Base-by-base conservation (phyloP, 2,329 filamentous ascomycete genomes). In the Pleurostoma richardsiae region DNA sequence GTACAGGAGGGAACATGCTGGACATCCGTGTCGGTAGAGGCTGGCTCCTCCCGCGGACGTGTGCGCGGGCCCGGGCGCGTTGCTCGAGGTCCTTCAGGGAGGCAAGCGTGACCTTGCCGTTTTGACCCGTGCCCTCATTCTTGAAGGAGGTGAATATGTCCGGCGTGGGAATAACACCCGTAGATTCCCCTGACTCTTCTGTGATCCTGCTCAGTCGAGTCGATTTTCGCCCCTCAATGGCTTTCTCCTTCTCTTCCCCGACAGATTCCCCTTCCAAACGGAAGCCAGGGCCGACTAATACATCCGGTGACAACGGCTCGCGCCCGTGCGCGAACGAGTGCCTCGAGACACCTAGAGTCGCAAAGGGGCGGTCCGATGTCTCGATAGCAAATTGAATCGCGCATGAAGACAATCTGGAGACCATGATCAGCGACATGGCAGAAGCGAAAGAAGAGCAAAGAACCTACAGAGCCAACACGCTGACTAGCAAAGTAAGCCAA, bases 351-450 rank as follows among this genome's bases (percentile, higher is more conserved):
- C 41, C 28, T 5, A 27, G 42, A n/a, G 49, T 49, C 7, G 43
- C 49, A 26, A 51, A 51, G 19, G 49, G 49, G 3, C 44, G 43
- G n/a, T 49, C 39, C 11, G 49, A 49, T 10, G 43, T 44, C n/a
- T 49, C 44, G 26, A 47, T 49, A 7, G 49, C 29, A 33, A 45
- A 33, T 19, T 42, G 7, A 6, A 49, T 41, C 7, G 39, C 30
- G 5, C 41, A 29, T 10, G 44, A 42, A 30, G 49, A 49, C n/a
- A 49, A 28, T 10, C 49, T 50, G 10, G 39, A 11, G 6, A 29
- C 10, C 19, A 19, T 5, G 19, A n/a, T 11, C 7, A 27, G 26
- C 10, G n/a, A 36, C 8, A 8, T 8, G 8, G 33, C n/a, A 8
- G 33, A 8, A 8, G n/a, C 8, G 8, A 36, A 8, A 8, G 33